phyloP scores from a whole-genome alignment of 345 rosid genomes.

The Dipteronia sinensis region DNA sequence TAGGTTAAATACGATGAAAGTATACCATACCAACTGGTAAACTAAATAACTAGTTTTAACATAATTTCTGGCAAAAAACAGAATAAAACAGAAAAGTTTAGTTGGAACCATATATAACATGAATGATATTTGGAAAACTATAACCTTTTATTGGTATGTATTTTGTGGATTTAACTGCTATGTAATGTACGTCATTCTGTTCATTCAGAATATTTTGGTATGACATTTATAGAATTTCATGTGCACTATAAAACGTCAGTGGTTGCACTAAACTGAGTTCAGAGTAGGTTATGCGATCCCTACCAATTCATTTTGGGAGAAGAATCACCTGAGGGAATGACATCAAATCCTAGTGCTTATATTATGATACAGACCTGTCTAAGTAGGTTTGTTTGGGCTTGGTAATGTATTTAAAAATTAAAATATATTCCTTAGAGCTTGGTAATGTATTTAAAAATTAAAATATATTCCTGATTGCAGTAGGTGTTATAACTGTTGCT shows the following conservation, averaged over 20 bases:
- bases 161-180: neutral
- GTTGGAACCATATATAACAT: neutral
- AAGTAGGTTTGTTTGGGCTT: neutral
- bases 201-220: neutral
- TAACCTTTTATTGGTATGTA: neutral
- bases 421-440: neutral
- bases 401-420: slow-evolving; percentile 5
- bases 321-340: neutral
- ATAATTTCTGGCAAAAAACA: neutral
- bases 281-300: neutral
- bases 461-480: neutral
- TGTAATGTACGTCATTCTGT: neutral
- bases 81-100: no score
- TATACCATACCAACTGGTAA: neutral
- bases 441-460: slow-evolving; percentile 6
- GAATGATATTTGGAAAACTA: neutral
- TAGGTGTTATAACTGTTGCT: neutral
- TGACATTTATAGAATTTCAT: neutral
- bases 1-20: neutral
- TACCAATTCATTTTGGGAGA: neutral
- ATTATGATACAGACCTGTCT: neutral
- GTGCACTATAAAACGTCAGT: neutral
- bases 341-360: neutral
- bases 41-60: neutral
- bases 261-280: neutral